Base-by-base conservation (phyloP, 2,329 filamentous ascomycete genomes). In the Rhynchosporium graminicola region DNA sequence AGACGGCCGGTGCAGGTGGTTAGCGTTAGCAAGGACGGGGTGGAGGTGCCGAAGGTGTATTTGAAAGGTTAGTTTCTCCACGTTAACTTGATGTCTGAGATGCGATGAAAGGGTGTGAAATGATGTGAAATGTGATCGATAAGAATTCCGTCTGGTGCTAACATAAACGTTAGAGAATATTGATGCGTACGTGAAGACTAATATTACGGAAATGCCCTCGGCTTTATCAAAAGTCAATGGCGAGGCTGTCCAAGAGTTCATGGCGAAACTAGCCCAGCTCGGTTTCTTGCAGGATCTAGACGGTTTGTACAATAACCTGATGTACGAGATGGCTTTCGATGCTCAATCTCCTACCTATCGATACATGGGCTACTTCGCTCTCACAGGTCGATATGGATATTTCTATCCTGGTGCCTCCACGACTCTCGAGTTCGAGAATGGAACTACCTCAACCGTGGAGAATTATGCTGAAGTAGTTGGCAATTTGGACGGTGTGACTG, bases 11-110 rank as follows among this genome's bases (percentile, higher is more conserved):
- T 83, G 66, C 75, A 77, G 50, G 69, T 89, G 0, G 83, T 88
- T 0, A 87, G 85, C 0, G 79, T 87, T 4, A 88, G 85, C 2
- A 64, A 73, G 4, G 85, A 89, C 70, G 86, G 86, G 6, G 72
- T 77, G 12, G 78, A 80, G 61, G 70, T 85, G 10, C 86, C 86
- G 0, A 79, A 83, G 63, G 75, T 86, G 1, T 87, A 84, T 64
- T 78, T 80, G 15, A 80, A 79, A 63, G 65, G 77, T 79, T 59
- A 73, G 74, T 57, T 1, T 46, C 6, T 13, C 6, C 20, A 20
- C 3, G 45, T 9, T 8, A 4, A 28, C 42, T 50, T 31, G 8
- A 6, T 5, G 12, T 36, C 31, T 20, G 33, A 26, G 31, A 12
- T 52, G 28, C 36, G 8, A 4, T 28, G 31, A 9, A n/a, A 20